Evolutionary conservation across 805 yeast genomes (phyloP).

Genomic region (Candida sithepensis): DNA sequence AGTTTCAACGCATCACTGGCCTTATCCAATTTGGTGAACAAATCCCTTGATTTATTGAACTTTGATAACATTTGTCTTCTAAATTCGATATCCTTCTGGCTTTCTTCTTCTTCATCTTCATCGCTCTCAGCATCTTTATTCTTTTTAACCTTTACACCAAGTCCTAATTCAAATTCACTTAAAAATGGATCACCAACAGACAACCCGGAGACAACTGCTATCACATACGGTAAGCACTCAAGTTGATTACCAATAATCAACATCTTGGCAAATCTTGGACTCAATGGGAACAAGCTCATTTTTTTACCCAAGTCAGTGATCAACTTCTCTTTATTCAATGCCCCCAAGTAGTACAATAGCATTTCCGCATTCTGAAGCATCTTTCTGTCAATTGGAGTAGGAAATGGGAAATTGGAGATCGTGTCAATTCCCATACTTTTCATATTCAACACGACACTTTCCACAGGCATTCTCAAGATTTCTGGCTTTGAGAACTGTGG

Average conservation of each 20-base stretch:
- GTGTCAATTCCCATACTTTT: conserved; percentile 95
- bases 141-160: conserved; percentile 32
- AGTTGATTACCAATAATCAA: conserved; percentile 83
- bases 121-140: conserved; percentile 31
- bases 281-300: conserved; percentile 88
- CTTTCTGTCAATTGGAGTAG: conserved; percentile 78
- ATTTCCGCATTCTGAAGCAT: conserved; percentile 64
- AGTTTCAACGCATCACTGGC: conserved; percentile 71
- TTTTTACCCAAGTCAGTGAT: conserved; percentile 78
- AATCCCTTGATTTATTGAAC: conserved; percentile 54
- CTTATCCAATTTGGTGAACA: conserved; percentile 66
- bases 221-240: conserved; percentile 80
- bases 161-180: conserved; percentile 69
- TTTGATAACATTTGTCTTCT: conserved; percentile 42
- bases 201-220: conserved; percentile 86
- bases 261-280: conserved; percentile 92
- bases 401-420: conserved; percentile 85
- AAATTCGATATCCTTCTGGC: conserved; percentile 36
- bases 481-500: conserved; percentile 84
- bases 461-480: conserved; percentile 91
- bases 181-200: conserved; percentile 93
- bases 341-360: conserved; percentile 71
- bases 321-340: conserved; percentile 51
- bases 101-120: conserved; percentile 32
- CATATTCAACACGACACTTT: conserved; percentile 93